Evolutionary conservation across 2,329 filamentous ascomycete species (phyloP).

Genomic region (Harringtonia lauricola): DNA sequence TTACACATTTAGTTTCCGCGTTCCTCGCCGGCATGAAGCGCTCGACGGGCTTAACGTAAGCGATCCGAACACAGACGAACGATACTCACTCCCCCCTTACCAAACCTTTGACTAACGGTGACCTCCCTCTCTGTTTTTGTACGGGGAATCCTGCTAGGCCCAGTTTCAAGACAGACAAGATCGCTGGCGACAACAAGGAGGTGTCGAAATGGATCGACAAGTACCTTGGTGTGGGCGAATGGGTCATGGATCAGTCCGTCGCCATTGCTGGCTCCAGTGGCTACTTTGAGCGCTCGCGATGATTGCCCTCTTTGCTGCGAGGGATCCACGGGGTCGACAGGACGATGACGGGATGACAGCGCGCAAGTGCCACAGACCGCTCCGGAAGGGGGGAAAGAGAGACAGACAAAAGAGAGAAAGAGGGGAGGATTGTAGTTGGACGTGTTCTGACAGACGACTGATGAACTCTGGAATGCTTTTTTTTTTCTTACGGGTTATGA

Average conservation of each 20-base stretch:
- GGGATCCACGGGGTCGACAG: background rate
- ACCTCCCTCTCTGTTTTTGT: slow-evolving; percentile 18
- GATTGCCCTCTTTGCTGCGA: background rate
- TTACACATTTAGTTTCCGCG: slow-evolving; percentile 59
- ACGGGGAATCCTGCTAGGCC: slow-evolving; percentile 36
- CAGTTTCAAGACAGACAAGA: slow-evolving; percentile 80
- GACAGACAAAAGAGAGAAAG: too few species aligned
- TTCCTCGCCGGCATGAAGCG: slow-evolving; percentile 96
- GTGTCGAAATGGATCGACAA: slow-evolving; percentile 82
- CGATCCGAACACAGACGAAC: too few species aligned
- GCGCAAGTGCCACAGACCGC: too few species aligned
- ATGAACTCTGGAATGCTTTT: background rate
- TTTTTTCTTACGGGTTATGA: too few species aligned
- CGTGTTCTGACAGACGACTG: too few species aligned
- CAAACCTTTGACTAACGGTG: slow-evolving; percentile 29
- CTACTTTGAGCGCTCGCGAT: slow-evolving; percentile 87
- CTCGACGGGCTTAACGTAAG: slow-evolving; percentile 95
- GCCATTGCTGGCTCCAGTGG: slow-evolving; percentile 78
- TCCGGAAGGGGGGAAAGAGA: too few species aligned
- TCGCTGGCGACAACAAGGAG: slow-evolving; percentile 70
- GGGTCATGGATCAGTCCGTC: slow-evolving; percentile 96
- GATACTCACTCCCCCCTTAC: background rate
- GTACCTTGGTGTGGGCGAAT: slow-evolving; percentile 91
- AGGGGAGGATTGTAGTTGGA: too few species aligned
- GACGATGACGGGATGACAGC: background rate